Evolutionary conservation across 345 rosid genomes (phyloP).

Genomic region (Reutealis trisperma): DNA sequence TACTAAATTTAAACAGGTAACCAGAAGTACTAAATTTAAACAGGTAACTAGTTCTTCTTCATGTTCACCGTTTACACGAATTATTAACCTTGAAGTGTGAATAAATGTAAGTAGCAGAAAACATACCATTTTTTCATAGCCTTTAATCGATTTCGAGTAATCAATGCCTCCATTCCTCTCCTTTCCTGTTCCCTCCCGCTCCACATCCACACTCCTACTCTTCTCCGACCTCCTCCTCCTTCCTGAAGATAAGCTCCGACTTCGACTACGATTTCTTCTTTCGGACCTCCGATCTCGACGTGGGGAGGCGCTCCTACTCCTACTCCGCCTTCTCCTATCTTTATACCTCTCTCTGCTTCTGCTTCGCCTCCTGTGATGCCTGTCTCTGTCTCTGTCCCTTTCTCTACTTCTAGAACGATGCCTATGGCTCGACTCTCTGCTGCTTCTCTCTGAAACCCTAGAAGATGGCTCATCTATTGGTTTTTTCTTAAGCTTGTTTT

Average conservation of each 20-base stretch:
- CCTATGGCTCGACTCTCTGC: constrained; percentile 4
- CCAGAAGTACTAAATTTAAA: background rate
- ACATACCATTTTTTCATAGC: constrained; percentile 73
- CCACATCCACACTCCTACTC: constrained; percentile 10
- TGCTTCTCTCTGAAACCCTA: constrained; percentile 22
- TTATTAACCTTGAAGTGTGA: background rate
- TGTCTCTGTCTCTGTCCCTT: constrained; percentile 31
- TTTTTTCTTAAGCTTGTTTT: constrained; percentile 67
- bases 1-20: background rate
- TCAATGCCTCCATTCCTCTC: constrained; percentile 38
- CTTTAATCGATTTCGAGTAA: constrained; percentile 61
- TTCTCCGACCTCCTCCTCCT: constrained; percentile 43
- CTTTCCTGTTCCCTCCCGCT: constrained; percentile 27
- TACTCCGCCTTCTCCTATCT: constrained; percentile 37
- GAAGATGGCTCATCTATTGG: constrained; percentile 5
- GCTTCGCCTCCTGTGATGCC: constrained; percentile 34
- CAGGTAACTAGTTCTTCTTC: background rate
- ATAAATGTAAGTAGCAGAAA: background rate
- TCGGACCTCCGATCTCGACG: constrained; percentile 30
- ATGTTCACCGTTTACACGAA: background rate
- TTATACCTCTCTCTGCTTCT: background rate
- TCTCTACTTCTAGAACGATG: constrained; percentile 27
- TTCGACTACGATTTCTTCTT: constrained; percentile 22
- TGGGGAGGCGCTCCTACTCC: constrained; percentile 43
- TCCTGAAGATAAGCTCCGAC: constrained; percentile 22